phyloP scores from a whole-genome alignment of 2,329 filamentous ascomycete genomes.

The Scytalidium sp. region DNA sequence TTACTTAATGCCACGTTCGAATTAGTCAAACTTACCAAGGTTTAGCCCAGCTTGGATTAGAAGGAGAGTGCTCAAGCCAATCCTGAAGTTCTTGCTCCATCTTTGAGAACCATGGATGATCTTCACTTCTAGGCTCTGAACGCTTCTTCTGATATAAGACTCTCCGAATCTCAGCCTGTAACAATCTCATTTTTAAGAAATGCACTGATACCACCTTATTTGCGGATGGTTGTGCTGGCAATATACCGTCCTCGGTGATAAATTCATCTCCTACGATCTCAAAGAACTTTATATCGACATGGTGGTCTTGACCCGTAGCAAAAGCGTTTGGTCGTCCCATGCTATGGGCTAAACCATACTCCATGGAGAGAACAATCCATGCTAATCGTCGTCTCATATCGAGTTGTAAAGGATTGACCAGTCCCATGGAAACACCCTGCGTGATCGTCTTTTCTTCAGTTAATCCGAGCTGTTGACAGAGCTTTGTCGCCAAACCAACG shows the following conservation, averaged over 20 bases:
- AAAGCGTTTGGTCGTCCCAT: conserved; percentile 86
- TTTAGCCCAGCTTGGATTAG: conserved; percentile 68
- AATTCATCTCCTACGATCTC: conserved; percentile 76
- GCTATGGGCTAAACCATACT: conserved; percentile 81
- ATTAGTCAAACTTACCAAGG: conserved; percentile 57
- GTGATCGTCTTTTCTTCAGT: conserved; percentile 86
- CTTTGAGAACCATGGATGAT: conserved; percentile 80
- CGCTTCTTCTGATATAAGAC: conserved; percentile 84
- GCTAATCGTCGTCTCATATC: conserved; percentile 87
- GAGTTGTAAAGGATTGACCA: conserved; percentile 69
- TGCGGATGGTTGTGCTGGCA: conserved; percentile 67
- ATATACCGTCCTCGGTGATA: conserved; percentile 75
- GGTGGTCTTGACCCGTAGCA: conserved; percentile 73
- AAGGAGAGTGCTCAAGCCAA: conserved; percentile 77
- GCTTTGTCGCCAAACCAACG: conserved; percentile 79
- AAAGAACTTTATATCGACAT: conserved; percentile 84
- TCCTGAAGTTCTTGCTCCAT: conserved; percentile 77
- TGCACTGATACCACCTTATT: conserved; percentile 90
- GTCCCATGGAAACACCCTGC: conserved; percentile 50
- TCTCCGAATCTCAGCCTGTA: conserved; percentile 84
- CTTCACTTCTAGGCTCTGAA: conserved; percentile 70
- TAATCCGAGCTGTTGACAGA: conserved; percentile 85
- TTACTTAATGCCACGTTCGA: conserved; percentile 10
- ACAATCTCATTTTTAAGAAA: conserved; percentile 85
- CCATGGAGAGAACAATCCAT: conserved; percentile 87